These are phyloP conservation scores for Hemileia vastatrix DNA, from an alignment of 1,284 basidiomycete genomes.

Conservation along the genomic window DNA sequence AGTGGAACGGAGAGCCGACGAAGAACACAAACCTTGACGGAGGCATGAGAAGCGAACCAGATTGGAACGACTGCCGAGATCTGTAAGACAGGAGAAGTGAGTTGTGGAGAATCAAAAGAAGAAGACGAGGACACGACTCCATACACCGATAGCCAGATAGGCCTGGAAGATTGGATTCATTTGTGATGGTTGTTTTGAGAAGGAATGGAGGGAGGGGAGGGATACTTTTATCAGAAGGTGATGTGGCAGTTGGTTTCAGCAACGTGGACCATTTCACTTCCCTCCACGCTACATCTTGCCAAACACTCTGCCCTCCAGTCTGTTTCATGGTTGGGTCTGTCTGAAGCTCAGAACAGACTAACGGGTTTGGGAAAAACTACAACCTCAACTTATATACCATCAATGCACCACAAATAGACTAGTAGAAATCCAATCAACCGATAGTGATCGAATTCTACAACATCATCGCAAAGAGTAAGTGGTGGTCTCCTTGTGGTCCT, in stretches of 20 bases:
- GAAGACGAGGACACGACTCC: neutral
- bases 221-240: neutral
- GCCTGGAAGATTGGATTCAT: conserved; percentile 22
- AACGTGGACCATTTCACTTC: neutral
- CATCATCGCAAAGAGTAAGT: too few relatives aligned
- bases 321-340: neutral
- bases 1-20: too few relatives aligned
- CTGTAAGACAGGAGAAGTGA: conserved; percentile 15
- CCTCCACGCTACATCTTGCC: neutral
- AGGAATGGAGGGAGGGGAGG: neutral
- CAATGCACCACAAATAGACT: too few relatives aligned
- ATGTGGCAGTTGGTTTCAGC: too few relatives aligned
- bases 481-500: too few relatives aligned
- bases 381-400: too few relatives aligned
- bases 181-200: neutral
- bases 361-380: neutral
- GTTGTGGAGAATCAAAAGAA: neutral
- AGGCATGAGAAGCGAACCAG: conserved; percentile 28
- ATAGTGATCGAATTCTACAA: too few relatives aligned
- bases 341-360: neutral
- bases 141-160: conserved; percentile 20
- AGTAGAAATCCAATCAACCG: too few relatives aligned
- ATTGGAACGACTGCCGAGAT: conserved; percentile 33
- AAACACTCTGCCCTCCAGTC: neutral
- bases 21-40: conserved; percentile 25